Evolutionary conservation across 441 rosid genomes (phyloP).

Genomic region (Capsella rubella): DNA sequence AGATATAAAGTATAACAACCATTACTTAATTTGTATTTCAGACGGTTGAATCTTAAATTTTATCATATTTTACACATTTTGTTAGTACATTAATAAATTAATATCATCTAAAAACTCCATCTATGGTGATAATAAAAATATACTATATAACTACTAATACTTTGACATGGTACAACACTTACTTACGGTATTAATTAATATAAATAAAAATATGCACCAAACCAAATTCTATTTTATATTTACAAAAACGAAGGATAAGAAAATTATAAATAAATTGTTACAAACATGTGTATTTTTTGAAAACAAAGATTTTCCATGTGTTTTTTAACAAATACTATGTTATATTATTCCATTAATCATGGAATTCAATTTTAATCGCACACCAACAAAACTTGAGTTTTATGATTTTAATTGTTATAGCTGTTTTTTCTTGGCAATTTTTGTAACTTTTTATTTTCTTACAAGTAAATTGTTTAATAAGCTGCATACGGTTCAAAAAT

Average conservation of each 20-base stretch:
- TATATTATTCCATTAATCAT: not conserved
- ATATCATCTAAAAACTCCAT: not conserved
- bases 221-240: not conserved
- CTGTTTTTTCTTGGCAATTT: not conserved
- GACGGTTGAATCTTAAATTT: not conserved
- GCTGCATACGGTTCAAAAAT: not conserved
- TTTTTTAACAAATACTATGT: too few species aligned
- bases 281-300: not conserved
- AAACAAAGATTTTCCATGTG: not conserved
- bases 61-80: not conserved
- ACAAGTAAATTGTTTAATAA: not conserved
- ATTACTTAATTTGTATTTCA: not conserved
- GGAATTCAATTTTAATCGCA: not conserved
- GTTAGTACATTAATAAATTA: not conserved
- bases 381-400: not conserved
- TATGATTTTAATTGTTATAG: not conserved
- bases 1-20: conserved; percentile 6
- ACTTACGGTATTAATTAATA: not conserved
- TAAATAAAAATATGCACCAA: not conserved
- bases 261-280: not conserved
- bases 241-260: not conserved
- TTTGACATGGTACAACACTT: not conserved
- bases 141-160: not conserved
- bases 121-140: not conserved
- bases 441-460: not conserved